Evolutionary conservation across 805 yeast genomes (phyloP), one percentile per base, ranked within the genome.

Genomic region (Zygosaccharomyces siamensis): DNA sequence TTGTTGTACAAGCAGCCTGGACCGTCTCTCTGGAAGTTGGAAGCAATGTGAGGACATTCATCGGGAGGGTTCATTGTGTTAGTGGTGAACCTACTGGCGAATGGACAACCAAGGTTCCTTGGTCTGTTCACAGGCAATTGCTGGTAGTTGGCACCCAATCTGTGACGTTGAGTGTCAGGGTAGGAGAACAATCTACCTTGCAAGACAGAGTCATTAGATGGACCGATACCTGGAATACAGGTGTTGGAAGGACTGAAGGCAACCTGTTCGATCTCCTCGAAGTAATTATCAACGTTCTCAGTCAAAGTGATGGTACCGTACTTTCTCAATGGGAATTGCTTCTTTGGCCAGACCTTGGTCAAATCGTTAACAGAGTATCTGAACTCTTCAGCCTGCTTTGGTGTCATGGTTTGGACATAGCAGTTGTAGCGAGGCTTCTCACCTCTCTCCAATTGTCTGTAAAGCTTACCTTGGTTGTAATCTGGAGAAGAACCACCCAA

Each of bases 261-360:
- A 52, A 73, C 67, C 64, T 77, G 81, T 61, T 75, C 83, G 60
- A 72, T 72, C 46, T 65, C 69, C 21, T 55, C 62, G 60, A 74
- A 76, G 64, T 76, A 80, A 68, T 80, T 80, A 47, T 70, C 67
- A 37, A 81, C 81, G 67, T 80, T 79, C 61, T 73, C 71, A 67
- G 81, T 74, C 54, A 80, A 69, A 8, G 73, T 73, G 50, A 81
- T 66, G 60, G 73, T 72, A 55, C 84, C 96, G 67, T 88, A 83
- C 68, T 80, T 81, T 69, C 95, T 79, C 72, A 88, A 69, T 65
- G 96, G 96, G 76, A 78, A 88, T 47, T 87, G 83, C 59, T 72
- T 73, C 67, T 88, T 92, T 26, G 95, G 88, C 96, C 96, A 87
- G 48, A 85, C 82, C 73, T 88, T 89, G 56, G 96, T 88, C 67